Evolutionary conservation across 176 grass and related monocot genomes (phyloP), one percentile per base, ranked within the genome.

Genomic region (Oryza brachyantha): DNA sequence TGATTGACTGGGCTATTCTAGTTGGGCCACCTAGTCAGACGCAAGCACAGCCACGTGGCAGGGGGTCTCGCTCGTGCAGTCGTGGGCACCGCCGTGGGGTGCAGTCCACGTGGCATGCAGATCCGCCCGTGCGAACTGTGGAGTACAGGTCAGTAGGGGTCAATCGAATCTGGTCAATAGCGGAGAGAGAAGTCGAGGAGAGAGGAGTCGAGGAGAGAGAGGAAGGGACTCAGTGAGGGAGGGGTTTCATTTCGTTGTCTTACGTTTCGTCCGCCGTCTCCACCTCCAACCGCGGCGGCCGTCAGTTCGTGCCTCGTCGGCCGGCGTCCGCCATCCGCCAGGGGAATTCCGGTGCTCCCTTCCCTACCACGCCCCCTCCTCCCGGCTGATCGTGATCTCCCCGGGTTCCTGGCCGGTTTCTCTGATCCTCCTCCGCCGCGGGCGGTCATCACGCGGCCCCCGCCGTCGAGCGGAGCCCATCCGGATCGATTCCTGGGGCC

Each of bases 201-300:
- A n/a, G n/a, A n/a, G n/a, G n/a, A n/a, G n/a, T n/a, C n/a, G n/a
- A n/a, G n/a, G n/a, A n/a, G n/a, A n/a, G n/a, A n/a, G n/a, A n/a
- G n/a, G n/a, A n/a, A n/a, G n/a, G n/a, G 50, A 57, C 13, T 57
- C 52, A 57, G 52, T 21, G 34, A 26, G 57, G 68, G 41, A n/a
- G n/a, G n/a, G n/a, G n/a, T n/a, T n/a, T n/a, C n/a, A n/a, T 72
- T 84, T 78, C 41, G 1, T 57, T 55, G 5, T 37, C 63, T 43
- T 64, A 12, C 74, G 8, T 46, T 58, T 66, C 45, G 17, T 65
- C 32, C 48, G 31, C 50, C 34, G 4, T 13, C 31, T 32, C 31
- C 31, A 32, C 31, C 45, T 38, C 69, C 68, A 3, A 4, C 31
- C 25, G 13, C 31, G 59, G 37, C 26, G 17, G 74, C 59, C 74